A percentile compares a stretch with the other conserved stretches of the same genome.
phyloP scores from a whole-genome alignment of 2,329 filamentous ascomycete genomes.

The Epichloe bromicola region DNA sequence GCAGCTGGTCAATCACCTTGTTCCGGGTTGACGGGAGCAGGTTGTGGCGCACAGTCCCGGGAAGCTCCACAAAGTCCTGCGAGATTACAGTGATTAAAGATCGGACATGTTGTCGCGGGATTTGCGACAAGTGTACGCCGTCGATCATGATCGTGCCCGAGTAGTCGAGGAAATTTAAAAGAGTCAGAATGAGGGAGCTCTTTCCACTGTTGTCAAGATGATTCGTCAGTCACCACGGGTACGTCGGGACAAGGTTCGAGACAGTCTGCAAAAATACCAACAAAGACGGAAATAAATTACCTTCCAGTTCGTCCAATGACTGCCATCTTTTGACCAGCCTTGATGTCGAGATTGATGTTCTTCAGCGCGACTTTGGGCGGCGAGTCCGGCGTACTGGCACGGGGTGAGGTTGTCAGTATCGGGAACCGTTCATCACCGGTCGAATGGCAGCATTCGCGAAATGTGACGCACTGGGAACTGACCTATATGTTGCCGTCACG shows the following conservation, averaged over 20 bases:
- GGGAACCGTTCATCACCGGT: not conserved
- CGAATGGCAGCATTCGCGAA: not conserved
- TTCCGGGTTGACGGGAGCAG: not conserved
- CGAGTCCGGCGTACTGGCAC: not conserved
- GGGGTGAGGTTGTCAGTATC: not conserved
- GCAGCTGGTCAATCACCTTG: not conserved
- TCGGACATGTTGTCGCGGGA: slow-evolving; percentile 13
- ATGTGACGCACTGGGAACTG: not conserved
- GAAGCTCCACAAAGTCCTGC: slow-evolving; percentile 15
- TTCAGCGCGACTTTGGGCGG: not conserved
- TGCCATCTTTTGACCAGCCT: slow-evolving; percentile 11
- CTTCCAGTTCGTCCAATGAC: slow-evolving; percentile 11
- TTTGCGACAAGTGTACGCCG: slow-evolving; percentile 13
- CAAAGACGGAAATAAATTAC: not conserved
- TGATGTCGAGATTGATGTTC: not conserved
- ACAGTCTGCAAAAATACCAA: not conserved
- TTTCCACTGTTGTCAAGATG: slow-evolving; percentile 10
- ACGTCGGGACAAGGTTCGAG: no score
- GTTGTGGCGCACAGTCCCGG: slow-evolving; percentile 8
- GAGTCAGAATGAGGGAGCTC: slow-evolving; percentile 7
- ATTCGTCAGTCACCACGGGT: not conserved
- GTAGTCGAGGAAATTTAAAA: not conserved
- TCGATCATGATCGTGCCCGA: slow-evolving; percentile 11
- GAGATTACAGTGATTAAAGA: slow-evolving; percentile 18
- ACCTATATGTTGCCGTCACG: not conserved